Percentiles rank a stretch among this genome's conserved stretches.
Conservation (phyloP, 2,329 filamentous ascomycete species). For the Cylindrodendrum hubeiense region DNA sequence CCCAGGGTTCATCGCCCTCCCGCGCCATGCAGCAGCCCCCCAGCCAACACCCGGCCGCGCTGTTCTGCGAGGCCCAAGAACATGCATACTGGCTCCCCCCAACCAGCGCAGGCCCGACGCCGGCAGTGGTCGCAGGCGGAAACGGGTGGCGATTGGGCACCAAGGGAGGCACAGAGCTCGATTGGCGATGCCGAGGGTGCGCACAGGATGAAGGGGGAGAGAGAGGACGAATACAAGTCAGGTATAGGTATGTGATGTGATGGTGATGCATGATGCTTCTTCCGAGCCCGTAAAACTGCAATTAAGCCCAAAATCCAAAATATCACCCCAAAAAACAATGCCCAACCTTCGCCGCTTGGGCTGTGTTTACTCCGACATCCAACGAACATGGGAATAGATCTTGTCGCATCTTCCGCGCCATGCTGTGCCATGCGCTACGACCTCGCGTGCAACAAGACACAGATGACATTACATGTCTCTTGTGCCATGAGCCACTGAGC, state of each 20-base stretch:
- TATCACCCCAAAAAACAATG: no score
- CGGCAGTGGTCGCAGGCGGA: background rate
- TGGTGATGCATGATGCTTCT: background rate
- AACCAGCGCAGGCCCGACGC: background rate
- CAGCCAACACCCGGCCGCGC: no score
- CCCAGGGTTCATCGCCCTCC: no score
- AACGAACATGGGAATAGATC: background rate
- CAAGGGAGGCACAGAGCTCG: background rate
- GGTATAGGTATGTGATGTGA: background rate
- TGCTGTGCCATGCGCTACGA: slow-evolving; percentile 21
- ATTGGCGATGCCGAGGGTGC: no score
- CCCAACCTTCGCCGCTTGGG: no score
- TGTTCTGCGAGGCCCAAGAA: background rate
- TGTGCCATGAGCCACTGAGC: slow-evolving; percentile 8
- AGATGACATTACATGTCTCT: slow-evolving; percentile 11
- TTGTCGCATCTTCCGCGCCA: background rate
- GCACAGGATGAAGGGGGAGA: background rate
- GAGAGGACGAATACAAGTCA: background rate
- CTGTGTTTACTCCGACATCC: background rate
- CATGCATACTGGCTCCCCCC: background rate
- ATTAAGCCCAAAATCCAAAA: background rate
- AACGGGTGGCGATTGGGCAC: background rate
- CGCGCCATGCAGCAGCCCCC: no score
- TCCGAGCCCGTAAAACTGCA: background rate
- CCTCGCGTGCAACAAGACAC: slow-evolving; percentile 17